Percentiles rank a stretch among this genome's conserved stretches.
Conservation (phyloP, 2,329 filamentous ascomycete species). For the Diaporthe ampelina region DNA sequence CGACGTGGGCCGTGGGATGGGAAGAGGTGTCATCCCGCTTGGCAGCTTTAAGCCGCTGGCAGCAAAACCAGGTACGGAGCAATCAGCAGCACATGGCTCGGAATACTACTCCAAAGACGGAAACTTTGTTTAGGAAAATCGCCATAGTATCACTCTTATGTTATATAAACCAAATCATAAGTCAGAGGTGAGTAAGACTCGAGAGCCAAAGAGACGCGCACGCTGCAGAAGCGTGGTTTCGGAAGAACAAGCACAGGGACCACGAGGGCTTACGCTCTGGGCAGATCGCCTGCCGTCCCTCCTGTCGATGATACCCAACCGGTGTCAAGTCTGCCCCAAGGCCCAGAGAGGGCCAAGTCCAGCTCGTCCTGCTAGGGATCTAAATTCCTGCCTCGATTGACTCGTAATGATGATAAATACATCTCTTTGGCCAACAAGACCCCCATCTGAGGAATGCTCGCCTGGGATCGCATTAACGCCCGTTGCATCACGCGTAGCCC, state of each 20-base stretch:
- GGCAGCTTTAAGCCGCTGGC: neutral
- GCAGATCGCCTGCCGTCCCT: conserved; percentile 24
- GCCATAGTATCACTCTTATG: neutral
- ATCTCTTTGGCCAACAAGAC: conserved; percentile 25
- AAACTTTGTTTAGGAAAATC: conserved; percentile 16
- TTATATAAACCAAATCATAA: conserved; percentile 6
- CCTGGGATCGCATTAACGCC: conserved; percentile 28
- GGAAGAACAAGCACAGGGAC: neutral
- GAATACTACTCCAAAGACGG: neutral
- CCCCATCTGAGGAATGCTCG: conserved; percentile 4
- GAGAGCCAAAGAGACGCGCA: conserved; percentile 2
- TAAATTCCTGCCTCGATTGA: conserved; percentile 36
- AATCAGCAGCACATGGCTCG: neutral
- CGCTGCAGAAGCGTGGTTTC: conserved; percentile 22
- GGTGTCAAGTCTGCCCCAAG: conserved; percentile 32
- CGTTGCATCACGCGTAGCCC: conserved; percentile 21
- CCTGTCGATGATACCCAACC: conserved; percentile 28
- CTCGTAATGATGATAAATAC: conserved; percentile 37
- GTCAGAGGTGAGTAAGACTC: conserved; percentile 18
- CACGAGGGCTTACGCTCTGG: conserved; percentile 7
- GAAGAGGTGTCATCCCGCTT: neutral
- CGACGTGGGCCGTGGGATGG: neutral
- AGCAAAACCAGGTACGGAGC: neutral
- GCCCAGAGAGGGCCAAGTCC: neutral
- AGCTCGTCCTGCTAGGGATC: neutral